These are phyloP conservation scores for Neonectria neomacrospora DNA, from an alignment of 2,329 filamentous ascomycete species.

Conservation along the genomic window DNA sequence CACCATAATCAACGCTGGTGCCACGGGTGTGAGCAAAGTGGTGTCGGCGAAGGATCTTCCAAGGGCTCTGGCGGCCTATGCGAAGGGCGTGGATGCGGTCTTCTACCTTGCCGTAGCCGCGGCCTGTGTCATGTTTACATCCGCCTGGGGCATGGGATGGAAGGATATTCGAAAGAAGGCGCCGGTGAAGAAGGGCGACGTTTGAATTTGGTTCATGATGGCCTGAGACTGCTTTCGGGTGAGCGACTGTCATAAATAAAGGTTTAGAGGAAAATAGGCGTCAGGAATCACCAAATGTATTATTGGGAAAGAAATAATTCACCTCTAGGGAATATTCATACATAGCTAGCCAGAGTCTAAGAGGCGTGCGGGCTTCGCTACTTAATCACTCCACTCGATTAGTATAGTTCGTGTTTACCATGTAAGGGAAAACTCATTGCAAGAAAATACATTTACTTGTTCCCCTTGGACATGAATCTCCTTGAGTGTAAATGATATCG, in stretches of 20 bases:
- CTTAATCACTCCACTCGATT: not conserved
- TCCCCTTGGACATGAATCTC: too few species aligned
- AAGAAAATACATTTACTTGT: too few species aligned
- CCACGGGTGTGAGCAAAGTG: slow-evolving; percentile 50
- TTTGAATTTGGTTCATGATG: slow-evolving; percentile 16
- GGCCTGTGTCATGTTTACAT: slow-evolving; percentile 47
- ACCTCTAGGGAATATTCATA: not conserved
- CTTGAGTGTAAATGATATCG: too few species aligned
- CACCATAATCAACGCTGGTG: slow-evolving; percentile 55
- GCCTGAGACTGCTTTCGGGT: not conserved
- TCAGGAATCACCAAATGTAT: not conserved
- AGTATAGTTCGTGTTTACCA: too few species aligned
- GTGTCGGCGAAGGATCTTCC: slow-evolving; percentile 47
- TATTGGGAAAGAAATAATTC: slow-evolving; percentile 1
- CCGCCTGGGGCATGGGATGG: slow-evolving; percentile 59
- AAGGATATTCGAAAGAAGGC: slow-evolving; percentile 55
- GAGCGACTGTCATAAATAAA: not conserved
- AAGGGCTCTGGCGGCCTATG: slow-evolving; percentile 55
- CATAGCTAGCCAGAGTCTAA: not conserved
- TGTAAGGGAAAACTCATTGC: too few species aligned
- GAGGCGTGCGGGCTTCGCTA: too few species aligned
- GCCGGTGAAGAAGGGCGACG: slow-evolving; percentile 26
- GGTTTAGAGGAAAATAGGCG: not conserved
- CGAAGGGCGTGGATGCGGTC: slow-evolving; percentile 46
- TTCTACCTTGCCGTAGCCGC: slow-evolving; percentile 48